Conservation (phyloP, 768 basidiomycete species). For the Boletus huronensis region DNA sequence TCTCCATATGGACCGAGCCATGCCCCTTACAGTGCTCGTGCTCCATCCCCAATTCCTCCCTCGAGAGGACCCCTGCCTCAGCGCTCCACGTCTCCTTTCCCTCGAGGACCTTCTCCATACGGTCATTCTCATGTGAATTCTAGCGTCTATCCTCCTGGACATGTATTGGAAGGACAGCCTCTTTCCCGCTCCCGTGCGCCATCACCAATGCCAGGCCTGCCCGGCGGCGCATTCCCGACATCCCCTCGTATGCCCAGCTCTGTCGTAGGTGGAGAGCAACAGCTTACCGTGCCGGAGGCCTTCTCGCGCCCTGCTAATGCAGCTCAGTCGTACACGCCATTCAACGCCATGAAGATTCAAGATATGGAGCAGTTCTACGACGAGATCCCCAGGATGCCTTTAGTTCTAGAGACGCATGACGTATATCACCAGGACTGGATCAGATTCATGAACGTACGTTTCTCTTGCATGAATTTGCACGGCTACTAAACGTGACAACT, state of each 20-base stretch:
- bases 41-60: slow-evolving; percentile 30
- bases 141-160: slow-evolving; percentile 53
- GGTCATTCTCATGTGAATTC: slow-evolving; percentile 17
- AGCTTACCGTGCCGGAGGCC: slow-evolving; percentile 62
- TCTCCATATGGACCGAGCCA: slow-evolving; percentile 31
- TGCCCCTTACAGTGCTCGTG: slow-evolving; percentile 26
- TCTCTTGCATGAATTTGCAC: neutral
- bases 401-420: slow-evolving; percentile 70
- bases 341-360: slow-evolving; percentile 66
- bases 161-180: slow-evolving; percentile 54
- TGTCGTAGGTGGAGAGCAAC: slow-evolving; percentile 26
- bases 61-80: slow-evolving; percentile 12
- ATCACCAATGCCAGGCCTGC: slow-evolving; percentile 50
- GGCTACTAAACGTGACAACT: neutral
- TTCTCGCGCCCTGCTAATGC: slow-evolving; percentile 72
- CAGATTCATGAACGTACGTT: slow-evolving; percentile 67
- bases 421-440: slow-evolving; percentile 78
- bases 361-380: slow-evolving; percentile 76
- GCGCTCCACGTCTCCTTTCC: slow-evolving; percentile 32
- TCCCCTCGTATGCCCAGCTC: slow-evolving; percentile 29
- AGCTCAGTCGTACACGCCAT: slow-evolving; percentile 62
- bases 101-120: slow-evolving; percentile 31
- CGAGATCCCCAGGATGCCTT: slow-evolving; percentile 67
- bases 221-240: slow-evolving; percentile 26
- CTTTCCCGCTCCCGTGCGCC: slow-evolving; percentile 44